Percentiles rank a stretch among this genome's conserved stretches.
Evolutionary conservation across 1,284 basidiomycete species (phyloP).

Genomic region (Ceratobasidium sp.): DNA sequence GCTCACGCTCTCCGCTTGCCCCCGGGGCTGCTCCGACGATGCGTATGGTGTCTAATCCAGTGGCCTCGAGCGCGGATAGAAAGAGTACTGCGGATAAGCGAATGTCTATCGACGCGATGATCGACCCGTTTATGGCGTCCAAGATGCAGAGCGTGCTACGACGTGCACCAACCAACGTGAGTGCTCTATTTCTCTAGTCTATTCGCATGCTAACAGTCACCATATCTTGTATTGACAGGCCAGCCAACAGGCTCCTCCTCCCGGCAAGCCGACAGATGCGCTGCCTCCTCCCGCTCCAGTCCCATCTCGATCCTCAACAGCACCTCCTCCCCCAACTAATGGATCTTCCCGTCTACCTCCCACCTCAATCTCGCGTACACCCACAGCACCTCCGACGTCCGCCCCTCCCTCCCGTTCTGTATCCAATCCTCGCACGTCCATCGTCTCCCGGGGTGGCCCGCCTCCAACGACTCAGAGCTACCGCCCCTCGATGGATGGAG

Average conservation of each 20-base stretch:
- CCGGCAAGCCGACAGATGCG: too few species aligned
- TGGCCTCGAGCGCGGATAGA: neutral
- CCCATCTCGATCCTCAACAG: slow-evolving; percentile 20
- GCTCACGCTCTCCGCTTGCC: slow-evolving; percentile 13
- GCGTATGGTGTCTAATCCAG: slow-evolving; percentile 24
- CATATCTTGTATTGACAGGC: neutral
- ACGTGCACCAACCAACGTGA: slow-evolving; percentile 31
- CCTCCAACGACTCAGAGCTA: slow-evolving; percentile 7
- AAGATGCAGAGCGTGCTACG: slow-evolving; percentile 43
- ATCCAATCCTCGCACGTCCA: slow-evolving; percentile 1
- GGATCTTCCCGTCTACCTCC: neutral
- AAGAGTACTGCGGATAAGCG: slow-evolving; percentile 18
- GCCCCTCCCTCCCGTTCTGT: neutral
- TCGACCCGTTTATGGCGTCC: slow-evolving; percentile 42
- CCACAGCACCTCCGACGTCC: slow-evolving; percentile 5
- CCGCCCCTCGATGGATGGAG: slow-evolving; percentile 28
- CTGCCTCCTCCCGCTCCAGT: neutral
- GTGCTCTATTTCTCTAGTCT: neutral
- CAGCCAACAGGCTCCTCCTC: neutral
- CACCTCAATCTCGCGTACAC: neutral
- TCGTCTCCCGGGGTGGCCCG: neutral
- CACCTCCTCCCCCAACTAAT: neutral
- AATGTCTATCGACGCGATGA: slow-evolving; percentile 19
- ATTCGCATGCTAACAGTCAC: neutral
- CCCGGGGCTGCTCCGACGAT: slow-evolving; percentile 6